Base-by-base conservation (phyloP, 1,139 yeast species). In the Wickerhamiella pararugosa region DNA sequence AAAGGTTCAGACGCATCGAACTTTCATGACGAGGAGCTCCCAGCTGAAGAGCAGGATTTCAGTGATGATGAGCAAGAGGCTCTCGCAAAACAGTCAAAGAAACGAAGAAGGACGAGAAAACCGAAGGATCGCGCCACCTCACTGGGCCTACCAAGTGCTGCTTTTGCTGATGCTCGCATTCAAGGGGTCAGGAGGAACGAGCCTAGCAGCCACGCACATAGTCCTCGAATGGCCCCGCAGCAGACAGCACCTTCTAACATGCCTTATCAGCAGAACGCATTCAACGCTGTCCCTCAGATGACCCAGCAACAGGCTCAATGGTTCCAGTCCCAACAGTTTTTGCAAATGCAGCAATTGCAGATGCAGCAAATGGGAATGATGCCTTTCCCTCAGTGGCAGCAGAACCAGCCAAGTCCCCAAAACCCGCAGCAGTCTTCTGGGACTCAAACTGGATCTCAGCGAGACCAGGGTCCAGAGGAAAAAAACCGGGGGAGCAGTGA, bases 1-100 rank as follows among this genome's bases (percentile, higher is more conserved):
- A 86, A 79, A 54, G 98, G 97, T 9, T 79, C 90, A 1, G 99
- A 90, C 63, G 98, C 98, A 0, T 80, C 94, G 54, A 90, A 90
- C 52, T 78, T 84, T 57, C 82, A 84, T 57, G 98, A 90, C 59
- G 98, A 90, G 63, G 99, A 90, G 54, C 62, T 87, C 25, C 87
- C 95, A 0, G 83, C 76, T 51, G 93, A 81, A 34, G 97, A 90
- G 57, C 95, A 84, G 57, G 97, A 90, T 54, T 90, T 79, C 52
- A 83, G 95, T 0, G 97, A 90, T 56, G 97, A 90, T 60, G 96
- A 87, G 57, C 71, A 71, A 51, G 97, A 87, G 47, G 62, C 61
- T 47, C 56, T 56, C 40, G 75, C 74, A 53, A 82, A 76, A 53
- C 67, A 70, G 15, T 64, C 67, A 42, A 76, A 73, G 61, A 77